Base-by-base conservation (phyloP, 177 flowering plant species). In the Vitis hybrid region DNA sequence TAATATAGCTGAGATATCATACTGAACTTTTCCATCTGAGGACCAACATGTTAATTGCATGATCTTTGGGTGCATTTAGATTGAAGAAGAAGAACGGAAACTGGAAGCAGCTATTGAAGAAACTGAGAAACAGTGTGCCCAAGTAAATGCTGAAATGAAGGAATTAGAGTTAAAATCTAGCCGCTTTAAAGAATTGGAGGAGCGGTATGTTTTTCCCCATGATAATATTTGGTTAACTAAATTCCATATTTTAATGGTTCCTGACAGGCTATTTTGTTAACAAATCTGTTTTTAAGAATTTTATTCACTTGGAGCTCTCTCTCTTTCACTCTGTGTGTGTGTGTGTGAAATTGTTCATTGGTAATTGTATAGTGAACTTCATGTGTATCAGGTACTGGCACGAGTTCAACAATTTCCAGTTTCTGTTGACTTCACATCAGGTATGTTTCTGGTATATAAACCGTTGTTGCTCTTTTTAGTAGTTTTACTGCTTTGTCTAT, bases 331-430 rank as follows among this genome's bases (percentile, higher is more conserved):
- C n/a, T n/a, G n/a, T n/a, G n/a, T 27, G 24, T 57, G n/a, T 46
- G 8, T 11, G 48, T 55, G 24, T 46, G 46, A 15, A 50, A 55
- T 52, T 4, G 35, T 71, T 70, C 58, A 70, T 49, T 52, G 3
- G 12, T 61, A 55, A 15, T 41, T 65, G 18, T 58, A 74, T 58
- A 11, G 57, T 59, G 20, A 11, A 50, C 65, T 66, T 54, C 35
- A 17, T 74, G 11, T 76, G 65, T 74, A 18, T 58, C 79, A 95
- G 99, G 87, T 95, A 95, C 63, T 95, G 98, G 98, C 98, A 90
- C 63, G 98, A 91, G 77, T 95, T 90, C 87, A 95, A 95, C 68
- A 90, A 87, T 79, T 95, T 90, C 71, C 99, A 93, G 88, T 95
- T 91, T 84, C 97, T 89, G 74, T 67, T 95, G 68, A 90, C 83